Percentiles rank a stretch among this genome's conserved stretches.
These are phyloP conservation scores for Acidomyces sp. DNA, from an alignment of 495 filamentous ascomycete genomes.

Conservation along the genomic window DNA sequence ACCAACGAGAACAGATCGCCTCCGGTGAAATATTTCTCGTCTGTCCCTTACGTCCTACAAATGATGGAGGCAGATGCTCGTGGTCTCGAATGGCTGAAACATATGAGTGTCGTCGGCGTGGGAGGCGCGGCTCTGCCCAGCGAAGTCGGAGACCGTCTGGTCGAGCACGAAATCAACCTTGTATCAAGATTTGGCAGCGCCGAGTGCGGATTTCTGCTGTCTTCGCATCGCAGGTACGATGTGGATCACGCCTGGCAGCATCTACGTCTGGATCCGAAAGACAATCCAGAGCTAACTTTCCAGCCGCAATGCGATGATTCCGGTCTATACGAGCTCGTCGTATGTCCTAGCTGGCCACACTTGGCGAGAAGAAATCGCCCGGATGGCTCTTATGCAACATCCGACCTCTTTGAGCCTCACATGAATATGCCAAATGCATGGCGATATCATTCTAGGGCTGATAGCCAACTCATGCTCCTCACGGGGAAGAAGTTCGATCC, in stretches of 20 bases:
- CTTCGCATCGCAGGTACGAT: slow-evolving; percentile 37
- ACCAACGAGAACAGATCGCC: background rate
- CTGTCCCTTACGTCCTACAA: slow-evolving; percentile 44
- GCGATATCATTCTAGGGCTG: slow-evolving; percentile 46
- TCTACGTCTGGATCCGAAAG: slow-evolving; percentile 34
- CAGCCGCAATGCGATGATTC: slow-evolving; percentile 38
- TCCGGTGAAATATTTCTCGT: slow-evolving; percentile 39
- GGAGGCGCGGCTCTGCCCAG: slow-evolving; percentile 43
- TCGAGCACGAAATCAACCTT: slow-evolving; percentile 36
- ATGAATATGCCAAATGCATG: slow-evolving; percentile 39
- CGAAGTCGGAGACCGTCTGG: slow-evolving; percentile 34
- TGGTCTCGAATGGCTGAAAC: slow-evolving; percentile 29
- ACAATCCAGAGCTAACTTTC: slow-evolving; percentile 36
- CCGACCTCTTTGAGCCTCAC: slow-evolving; percentile 45
- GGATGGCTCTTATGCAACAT: slow-evolving; percentile 45
- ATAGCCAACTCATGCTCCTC: slow-evolving; percentile 47
- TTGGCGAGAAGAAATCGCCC: slow-evolving; percentile 46
- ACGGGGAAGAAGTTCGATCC: slow-evolving; percentile 62
- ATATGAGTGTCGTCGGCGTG: slow-evolving; percentile 44
- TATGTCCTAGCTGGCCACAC: slow-evolving; percentile 47
- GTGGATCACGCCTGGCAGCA: slow-evolving; percentile 56
- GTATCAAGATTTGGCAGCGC: slow-evolving; percentile 45
- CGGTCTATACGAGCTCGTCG: slow-evolving; percentile 46
- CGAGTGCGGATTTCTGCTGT: slow-evolving; percentile 45
- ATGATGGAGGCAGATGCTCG: slow-evolving; percentile 30